Evolutionary conservation across 352 stramenopile genomes (phyloP), one percentile per base, ranked within the genome.

Genomic region (Globisporangium heterothallicum): DNA sequence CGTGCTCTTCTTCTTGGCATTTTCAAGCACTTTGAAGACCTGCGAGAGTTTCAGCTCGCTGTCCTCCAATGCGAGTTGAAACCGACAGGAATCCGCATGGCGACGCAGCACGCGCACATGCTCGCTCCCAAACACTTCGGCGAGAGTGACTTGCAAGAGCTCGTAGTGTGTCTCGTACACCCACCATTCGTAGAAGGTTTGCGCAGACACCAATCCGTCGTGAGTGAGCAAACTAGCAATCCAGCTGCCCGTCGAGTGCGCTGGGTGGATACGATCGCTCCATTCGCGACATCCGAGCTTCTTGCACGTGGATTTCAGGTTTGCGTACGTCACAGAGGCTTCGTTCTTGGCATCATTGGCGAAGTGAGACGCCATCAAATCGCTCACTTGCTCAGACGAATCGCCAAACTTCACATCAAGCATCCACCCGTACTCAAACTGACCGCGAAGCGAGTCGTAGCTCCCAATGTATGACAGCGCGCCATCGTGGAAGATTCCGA

Each of bases 401-500:
- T 35, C 43, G 14, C 16, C 25, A 16, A 49, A 38, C 14, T n/a
- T 19, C 0, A 48, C 29, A 29, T 65, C 52, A 19, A 65, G 45
- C 30, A 65, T 48, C 58, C 58, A 65, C 14, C 58, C 58, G 27
- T 57, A 65, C 27, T 65, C 58, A 19, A 60, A 60, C 29, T 56
- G 43, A 2, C 46, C 25, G 25, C 48, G 32, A 0, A 65, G 46
- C 19, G 46, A 9, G 9, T 43, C 26, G 35, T 57, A 65, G 8
- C 35, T 41, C 24, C 44, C 58, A 24, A 65, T 22, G 41, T 47
- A 65, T 19, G 32, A 25, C 27, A 65, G 52, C 3, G 53, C 13
- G 25, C 58, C 58, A n/a, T 65, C 58, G 10, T 51, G n/a, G 13
- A 65, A 30, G 59, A 98, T 98, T 14, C 84, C 93, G 44, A 99